Percentiles rank a stretch among this genome's conserved stretches.
phyloP scores from a whole-genome alignment of 2,329 filamentous ascomycete genomes.

The Aschersonia sp. region DNA sequence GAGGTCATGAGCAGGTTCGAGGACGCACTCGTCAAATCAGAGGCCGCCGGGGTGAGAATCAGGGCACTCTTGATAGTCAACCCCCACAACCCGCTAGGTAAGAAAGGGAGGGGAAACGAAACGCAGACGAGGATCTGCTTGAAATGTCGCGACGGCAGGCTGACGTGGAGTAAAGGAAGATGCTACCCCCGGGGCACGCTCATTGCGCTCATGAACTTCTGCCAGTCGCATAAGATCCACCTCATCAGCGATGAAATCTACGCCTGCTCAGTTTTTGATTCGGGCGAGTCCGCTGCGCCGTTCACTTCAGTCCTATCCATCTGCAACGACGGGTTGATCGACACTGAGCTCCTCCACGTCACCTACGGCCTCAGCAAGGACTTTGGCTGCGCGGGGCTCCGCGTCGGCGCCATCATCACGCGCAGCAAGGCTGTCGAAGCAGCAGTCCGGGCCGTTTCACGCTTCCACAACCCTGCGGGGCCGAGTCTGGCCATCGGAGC shows the following conservation, averaged over 20 bases:
- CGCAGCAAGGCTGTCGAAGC: conserved; percentile 15
- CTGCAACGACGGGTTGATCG: conserved; percentile 25
- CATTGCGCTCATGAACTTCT: conserved; percentile 30
- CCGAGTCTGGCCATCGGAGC: conserved; percentile 25
- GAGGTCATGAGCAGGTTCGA: conserved; percentile 29
- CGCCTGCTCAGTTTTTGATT: conserved; percentile 32
- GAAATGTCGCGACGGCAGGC: neutral
- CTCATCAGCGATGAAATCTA: conserved; percentile 46
- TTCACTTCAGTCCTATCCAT: conserved; percentile 37
- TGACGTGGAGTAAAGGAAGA: conserved; percentile 9
- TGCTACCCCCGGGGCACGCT: conserved; percentile 30
- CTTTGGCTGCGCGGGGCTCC: conserved; percentile 37
- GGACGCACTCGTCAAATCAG: conserved; percentile 19
- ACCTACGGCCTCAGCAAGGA: conserved; percentile 31
- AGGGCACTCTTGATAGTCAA: conserved; percentile 35
- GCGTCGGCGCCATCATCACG: conserved; percentile 32
- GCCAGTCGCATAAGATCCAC: conserved; percentile 32
- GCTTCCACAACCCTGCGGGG: conserved; percentile 33
- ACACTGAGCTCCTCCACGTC: conserved; percentile 32
- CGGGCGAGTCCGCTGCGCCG: conserved; percentile 13
- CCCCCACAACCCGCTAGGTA: conserved; percentile 36
- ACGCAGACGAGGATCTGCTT: conserved; percentile 3
- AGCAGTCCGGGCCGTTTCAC: conserved; percentile 21
- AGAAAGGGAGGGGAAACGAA: conserved; percentile 4
- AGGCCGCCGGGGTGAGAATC: conserved; percentile 21